Conservation (phyloP, 768 basidiomycete species). For the Suillus ampliporus region DNA sequence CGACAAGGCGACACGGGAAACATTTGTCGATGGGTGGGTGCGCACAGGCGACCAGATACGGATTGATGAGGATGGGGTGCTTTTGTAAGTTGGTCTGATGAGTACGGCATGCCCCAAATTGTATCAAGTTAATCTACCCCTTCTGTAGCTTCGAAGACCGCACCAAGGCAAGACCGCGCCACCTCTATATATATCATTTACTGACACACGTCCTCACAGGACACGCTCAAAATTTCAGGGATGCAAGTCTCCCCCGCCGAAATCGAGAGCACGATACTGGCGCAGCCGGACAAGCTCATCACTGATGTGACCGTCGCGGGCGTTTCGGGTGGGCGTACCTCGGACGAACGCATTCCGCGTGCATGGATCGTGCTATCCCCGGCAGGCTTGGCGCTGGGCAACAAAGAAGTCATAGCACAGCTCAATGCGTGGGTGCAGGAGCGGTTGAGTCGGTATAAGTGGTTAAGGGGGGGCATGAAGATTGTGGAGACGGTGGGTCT, state of each 20-base stretch:
- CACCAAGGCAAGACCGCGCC: slow-evolving; percentile 51
- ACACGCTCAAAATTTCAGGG: slow-evolving; percentile 76
- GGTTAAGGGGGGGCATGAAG: slow-evolving; percentile 70
- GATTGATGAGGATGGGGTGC: slow-evolving; percentile 57
- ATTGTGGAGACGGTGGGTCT: slow-evolving; percentile 57
- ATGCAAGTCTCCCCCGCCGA: slow-evolving; percentile 77
- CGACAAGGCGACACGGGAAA: slow-evolving; percentile 61
- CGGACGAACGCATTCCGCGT: slow-evolving; percentile 69
- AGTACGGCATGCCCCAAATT: background rate
- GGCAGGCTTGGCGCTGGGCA: slow-evolving; percentile 54
- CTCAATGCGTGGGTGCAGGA: slow-evolving; percentile 62
- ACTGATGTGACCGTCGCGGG: slow-evolving; percentile 70
- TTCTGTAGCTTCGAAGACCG: slow-evolving; percentile 64
- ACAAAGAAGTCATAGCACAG: slow-evolving; percentile 41
- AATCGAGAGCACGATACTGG: slow-evolving; percentile 64
- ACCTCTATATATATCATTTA: slow-evolving; percentile 1
- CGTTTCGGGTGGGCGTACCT: slow-evolving; percentile 65
- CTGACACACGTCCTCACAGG: slow-evolving; percentile 41
- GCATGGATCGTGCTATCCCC: slow-evolving; percentile 73
- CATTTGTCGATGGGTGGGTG: slow-evolving; percentile 71
- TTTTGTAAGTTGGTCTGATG: slow-evolving; percentile 51
- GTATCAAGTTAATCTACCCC: background rate
- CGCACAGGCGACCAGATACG: slow-evolving; percentile 68
- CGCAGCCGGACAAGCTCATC: slow-evolving; percentile 62
- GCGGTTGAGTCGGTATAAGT: slow-evolving; percentile 71